Evolutionary conservation across 208 protist species (phyloP).

Genomic region (Trypanosoma rangeli): DNA sequence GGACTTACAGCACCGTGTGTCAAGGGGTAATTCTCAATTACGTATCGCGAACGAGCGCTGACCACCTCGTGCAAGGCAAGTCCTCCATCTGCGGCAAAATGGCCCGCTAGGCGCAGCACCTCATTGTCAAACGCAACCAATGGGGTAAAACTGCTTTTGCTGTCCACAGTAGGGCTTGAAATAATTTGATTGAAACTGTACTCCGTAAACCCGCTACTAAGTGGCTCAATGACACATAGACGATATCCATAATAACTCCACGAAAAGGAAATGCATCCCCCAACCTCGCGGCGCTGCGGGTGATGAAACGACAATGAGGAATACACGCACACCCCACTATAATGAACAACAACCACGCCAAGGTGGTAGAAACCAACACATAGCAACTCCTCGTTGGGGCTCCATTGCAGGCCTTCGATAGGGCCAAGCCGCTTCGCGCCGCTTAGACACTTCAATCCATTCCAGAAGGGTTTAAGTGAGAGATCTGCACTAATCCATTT

Average conservation of each 20-base stretch:
- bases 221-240: constrained; percentile 14
- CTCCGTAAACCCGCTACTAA: background rate
- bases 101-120: constrained; percentile 32
- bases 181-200: constrained; percentile 29
- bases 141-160: constrained; percentile 41
- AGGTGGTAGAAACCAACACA: constrained; percentile 59
- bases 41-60: constrained; percentile 34
- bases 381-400: constrained; percentile 52
- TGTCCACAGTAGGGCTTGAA: constrained; percentile 30
- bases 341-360: constrained; percentile 62
- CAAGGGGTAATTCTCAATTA: constrained; percentile 54
- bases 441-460: constrained; percentile 42
- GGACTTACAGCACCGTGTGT: constrained; percentile 52
- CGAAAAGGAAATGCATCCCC: constrained; percentile 17
- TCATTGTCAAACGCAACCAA: constrained; percentile 35
- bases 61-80: constrained; percentile 16
- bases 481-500: constrained; percentile 35
- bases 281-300: constrained; percentile 4
- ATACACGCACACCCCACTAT: constrained; percentile 61
- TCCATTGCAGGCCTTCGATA: constrained; percentile 61
- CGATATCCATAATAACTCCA: constrained; percentile 25
- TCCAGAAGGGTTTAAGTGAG: constrained; percentile 40
- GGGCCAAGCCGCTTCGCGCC: constrained; percentile 22
- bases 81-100: background rate
- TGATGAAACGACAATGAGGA: constrained; percentile 13